Evolutionary conservation across 1,284 basidiomycete species (phyloP).

Genomic region (Paramarasmius palmivorus): DNA sequence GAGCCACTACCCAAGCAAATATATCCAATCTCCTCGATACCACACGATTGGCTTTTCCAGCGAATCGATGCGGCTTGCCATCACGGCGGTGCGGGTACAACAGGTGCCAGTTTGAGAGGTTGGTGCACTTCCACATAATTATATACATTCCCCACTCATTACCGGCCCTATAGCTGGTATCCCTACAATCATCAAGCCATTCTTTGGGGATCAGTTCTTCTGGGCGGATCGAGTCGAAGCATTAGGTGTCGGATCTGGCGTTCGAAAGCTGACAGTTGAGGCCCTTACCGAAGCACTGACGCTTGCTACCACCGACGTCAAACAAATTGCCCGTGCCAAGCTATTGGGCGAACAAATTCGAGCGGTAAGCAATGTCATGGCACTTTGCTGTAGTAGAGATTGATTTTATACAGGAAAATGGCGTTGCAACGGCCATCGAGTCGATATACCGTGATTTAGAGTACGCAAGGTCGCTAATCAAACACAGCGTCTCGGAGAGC

Average conservation of each 20-base stretch:
- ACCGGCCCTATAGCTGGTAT: constrained; percentile 67
- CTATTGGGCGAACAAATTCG: constrained; percentile 84
- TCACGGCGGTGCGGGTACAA: constrained; percentile 96
- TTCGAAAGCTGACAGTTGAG: constrained; percentile 84
- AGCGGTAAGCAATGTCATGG: constrained; percentile 45
- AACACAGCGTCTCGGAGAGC: constrained; percentile 40
- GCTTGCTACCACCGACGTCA: constrained; percentile 82
- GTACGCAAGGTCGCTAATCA: constrained; percentile 82
- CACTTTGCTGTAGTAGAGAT: constrained; percentile 7
- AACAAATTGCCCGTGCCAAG: constrained; percentile 85
- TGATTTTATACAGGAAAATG: constrained; percentile 69
- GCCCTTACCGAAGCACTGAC: constrained; percentile 76
- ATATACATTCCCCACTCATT: neutral
- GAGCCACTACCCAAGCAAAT: constrained; percentile 77
- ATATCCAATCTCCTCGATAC: constrained; percentile 84
- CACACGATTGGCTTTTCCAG: constrained; percentile 96
- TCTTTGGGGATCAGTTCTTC: constrained; percentile 98
- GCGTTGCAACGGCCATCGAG: constrained; percentile 86
- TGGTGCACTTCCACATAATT: constrained; percentile 21
- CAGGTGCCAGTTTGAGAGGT: constrained; percentile 91
- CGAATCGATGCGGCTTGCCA: constrained; percentile 95
- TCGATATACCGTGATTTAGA: constrained; percentile 92
- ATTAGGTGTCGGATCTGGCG: constrained; percentile 84
- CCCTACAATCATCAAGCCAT: constrained; percentile 95
- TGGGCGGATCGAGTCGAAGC: constrained; percentile 96